phyloP scores from a whole-genome alignment of 768 basidiomycete species.

The Agrocybe chaxingu region DNA sequence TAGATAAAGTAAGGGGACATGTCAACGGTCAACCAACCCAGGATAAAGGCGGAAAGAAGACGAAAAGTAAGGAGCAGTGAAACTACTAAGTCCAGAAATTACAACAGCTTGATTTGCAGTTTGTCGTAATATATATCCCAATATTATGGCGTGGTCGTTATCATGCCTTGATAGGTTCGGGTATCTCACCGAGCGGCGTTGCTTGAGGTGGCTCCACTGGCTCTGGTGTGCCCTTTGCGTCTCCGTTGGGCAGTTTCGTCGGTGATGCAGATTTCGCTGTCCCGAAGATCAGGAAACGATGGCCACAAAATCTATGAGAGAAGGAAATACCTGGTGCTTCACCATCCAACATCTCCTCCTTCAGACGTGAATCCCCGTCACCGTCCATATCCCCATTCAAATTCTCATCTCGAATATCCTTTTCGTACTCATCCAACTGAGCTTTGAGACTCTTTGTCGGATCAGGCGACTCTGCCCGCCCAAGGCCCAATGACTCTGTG shows the following conservation, averaged over 20 bases:
- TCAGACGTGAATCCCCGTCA: constrained; percentile 25
- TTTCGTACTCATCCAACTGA: constrained; percentile 62
- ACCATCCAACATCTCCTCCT: neutral
- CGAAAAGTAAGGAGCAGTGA: too few species aligned
- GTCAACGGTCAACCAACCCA: too few species aligned
- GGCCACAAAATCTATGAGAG: neutral
- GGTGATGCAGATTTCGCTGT: constrained; percentile 1
- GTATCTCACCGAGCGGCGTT: constrained; percentile 15
- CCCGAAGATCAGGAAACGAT: too few species aligned
- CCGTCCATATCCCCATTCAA: constrained; percentile 27
- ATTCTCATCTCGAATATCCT: constrained; percentile 26
- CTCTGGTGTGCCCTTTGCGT: constrained; percentile 10
- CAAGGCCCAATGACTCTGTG: constrained; percentile 43
- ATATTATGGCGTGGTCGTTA: neutral
- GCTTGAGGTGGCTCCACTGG: constrained; percentile 10
- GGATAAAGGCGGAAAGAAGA: too few species aligned
- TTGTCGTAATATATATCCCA: too few species aligned
- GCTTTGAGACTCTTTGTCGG: constrained; percentile 56
- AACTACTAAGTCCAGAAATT: too few species aligned
- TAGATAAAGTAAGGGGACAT: too few species aligned
- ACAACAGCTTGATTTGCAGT: too few species aligned
- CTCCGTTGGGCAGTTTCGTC: constrained; percentile 18
- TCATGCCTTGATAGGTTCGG: constrained; percentile 17
- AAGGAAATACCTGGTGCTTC: neutral
- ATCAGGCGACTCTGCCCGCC: constrained; percentile 43